These are phyloP conservation scores for Candolleomyces aberdarensis DNA, from an alignment of 768 basidiomycete species.

Conservation along the genomic window DNA sequence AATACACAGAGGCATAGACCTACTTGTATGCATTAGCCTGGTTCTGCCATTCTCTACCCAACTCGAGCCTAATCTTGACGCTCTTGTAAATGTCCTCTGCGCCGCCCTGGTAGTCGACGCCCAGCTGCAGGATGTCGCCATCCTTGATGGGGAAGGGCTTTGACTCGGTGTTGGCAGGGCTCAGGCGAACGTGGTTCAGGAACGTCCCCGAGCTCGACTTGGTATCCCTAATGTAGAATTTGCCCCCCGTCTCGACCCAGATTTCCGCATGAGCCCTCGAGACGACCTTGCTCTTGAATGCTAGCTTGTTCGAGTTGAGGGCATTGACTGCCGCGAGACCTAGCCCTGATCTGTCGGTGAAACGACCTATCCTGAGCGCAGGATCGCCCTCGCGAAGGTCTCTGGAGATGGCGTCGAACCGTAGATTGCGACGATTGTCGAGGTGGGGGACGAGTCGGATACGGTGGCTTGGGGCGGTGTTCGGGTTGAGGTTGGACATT, in stretches of 20 bases:
- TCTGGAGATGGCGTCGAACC: constrained; percentile 89
- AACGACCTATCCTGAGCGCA: constrained; percentile 85
- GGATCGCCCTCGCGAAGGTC: constrained; percentile 72
- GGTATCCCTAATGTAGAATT: constrained; percentile 89
- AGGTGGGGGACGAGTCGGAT: constrained; percentile 95
- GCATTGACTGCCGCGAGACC: constrained; percentile 66
- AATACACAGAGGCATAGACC: constrained; percentile 20
- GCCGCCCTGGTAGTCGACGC: constrained; percentile 97
- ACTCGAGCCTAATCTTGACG: constrained; percentile 92
- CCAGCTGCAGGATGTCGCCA: constrained; percentile 91
- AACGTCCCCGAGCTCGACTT: constrained; percentile 91
- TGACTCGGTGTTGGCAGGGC: constrained; percentile 78
- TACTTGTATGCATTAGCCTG: constrained; percentile 90
- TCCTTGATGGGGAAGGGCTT: constrained; percentile 79
- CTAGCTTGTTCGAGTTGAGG: constrained; percentile 77
- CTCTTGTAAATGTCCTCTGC: constrained; percentile 96
- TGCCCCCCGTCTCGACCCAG: constrained; percentile 66
- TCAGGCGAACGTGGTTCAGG: constrained; percentile 90
- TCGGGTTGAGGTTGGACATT: constrained; percentile 9
- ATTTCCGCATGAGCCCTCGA: constrained; percentile 93
- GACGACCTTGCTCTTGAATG: constrained; percentile 95
- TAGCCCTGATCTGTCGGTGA: constrained; percentile 81
- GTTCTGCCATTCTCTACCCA: constrained; percentile 88
- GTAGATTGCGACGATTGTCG: constrained; percentile 82
- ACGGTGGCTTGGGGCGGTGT: constrained; percentile 43